Base-by-base conservation (phyloP, 2,329 filamentous ascomycete species). In the Claviceps purpurea region DNA sequence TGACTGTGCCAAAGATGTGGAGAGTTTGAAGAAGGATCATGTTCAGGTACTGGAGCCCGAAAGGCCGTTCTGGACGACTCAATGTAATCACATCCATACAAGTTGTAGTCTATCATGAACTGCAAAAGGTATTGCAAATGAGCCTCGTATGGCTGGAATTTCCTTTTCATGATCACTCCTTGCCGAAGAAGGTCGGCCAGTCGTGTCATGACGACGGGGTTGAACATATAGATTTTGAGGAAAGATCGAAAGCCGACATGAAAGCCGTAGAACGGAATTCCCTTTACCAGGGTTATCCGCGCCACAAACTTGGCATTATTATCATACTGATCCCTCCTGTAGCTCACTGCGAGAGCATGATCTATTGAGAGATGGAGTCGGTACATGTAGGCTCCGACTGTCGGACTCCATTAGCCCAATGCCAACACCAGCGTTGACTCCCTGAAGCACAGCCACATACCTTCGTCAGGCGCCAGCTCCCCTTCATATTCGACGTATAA, bases 101-200 rank as follows among this genome's bases (percentile, higher is more conserved):
- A 73, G 64, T 96, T 98, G 73, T 94, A 98, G 66, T 98, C 94
- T 57, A 85, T 86, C 93, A 98, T 97, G 79, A 94, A 98, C 68
- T 98, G 94, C 10, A 93, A 75, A 8, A 96, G 71, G 64, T 90
- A 97, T 63, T 95, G 89, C 56, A 97, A 68, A 65, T 98, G 94
- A 18, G 87, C 89, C 68, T 98, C 93, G 63, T 93, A 95, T 0
- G 93, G 91, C 62, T 97, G 91, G 44, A 98, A 85, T 24, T 79
- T 77, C 54, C 78, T 79, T 63, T 87, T 87, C 79, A 97, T 79
- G 44, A 98, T 83, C 34, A 85, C 85, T 7, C 93, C 93, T 66
- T 95, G 89, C 18, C 87, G 83, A 43, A 98, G 74, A 47, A 98
- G 74, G 62, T 97, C 90, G 26, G 87, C 82, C 54, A 97, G 74